Evolutionary conservation across 768 basidiomycete genomes (phyloP).

Genomic region (Hebeloma cylindrosporum): DNA sequence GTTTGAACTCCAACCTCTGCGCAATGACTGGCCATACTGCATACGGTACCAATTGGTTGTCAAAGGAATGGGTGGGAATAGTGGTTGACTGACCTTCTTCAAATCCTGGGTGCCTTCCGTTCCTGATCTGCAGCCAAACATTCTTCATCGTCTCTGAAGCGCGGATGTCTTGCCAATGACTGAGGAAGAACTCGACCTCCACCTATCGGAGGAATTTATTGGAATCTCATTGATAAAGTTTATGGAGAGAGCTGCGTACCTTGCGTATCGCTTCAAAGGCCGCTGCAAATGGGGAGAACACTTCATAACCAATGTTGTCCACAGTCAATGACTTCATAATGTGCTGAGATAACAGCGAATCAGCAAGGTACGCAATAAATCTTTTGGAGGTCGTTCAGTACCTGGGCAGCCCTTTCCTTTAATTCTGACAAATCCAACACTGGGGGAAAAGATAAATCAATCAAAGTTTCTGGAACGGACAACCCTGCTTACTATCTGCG

Average conservation of each 20-base stretch:
- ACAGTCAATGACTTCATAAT: constrained; percentile 75
- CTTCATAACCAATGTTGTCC: constrained; percentile 82
- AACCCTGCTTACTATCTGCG: constrained; percentile 65
- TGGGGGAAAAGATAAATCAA: constrained; percentile 25
- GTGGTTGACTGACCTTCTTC: constrained; percentile 60
- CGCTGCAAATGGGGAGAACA: constrained; percentile 83
- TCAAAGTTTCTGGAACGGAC: background rate
- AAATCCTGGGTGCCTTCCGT: constrained; percentile 83
- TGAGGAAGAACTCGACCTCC: constrained; percentile 76
- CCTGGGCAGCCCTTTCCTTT: constrained; percentile 68
- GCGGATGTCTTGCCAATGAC: constrained; percentile 82
- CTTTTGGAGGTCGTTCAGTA: constrained; percentile 18
- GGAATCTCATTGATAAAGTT: background rate
- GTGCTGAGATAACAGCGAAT: constrained; percentile 43
- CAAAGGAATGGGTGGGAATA: background rate
- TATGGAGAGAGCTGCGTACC: constrained; percentile 35
- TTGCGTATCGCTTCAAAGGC: constrained; percentile 80
- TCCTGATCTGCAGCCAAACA: constrained; percentile 84
- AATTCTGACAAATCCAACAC: constrained; percentile 72
- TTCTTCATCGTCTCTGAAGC: constrained; percentile 79
- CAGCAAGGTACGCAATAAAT: background rate
- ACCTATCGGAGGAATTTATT: constrained; percentile 33
- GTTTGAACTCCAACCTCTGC: too few species aligned
- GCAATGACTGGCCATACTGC: too few species aligned
- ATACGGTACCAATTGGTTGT: too few species aligned